phyloP scores from a whole-genome alignment of 2,329 filamentous ascomycete genomes.

The Phaeosphaeria sp. region DNA sequence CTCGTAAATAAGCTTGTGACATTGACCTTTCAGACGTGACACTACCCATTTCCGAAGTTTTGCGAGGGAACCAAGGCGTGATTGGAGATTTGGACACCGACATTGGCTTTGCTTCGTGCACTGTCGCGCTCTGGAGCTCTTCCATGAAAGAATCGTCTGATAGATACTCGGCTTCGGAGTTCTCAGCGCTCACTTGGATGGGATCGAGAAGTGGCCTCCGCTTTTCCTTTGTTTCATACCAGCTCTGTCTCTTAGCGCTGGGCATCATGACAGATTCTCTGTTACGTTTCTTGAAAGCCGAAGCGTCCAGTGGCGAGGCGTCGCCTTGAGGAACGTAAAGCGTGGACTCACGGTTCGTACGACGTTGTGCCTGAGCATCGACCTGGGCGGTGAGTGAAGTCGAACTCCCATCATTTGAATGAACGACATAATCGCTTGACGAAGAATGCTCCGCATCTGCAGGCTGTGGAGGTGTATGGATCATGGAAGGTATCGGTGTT shows the following conservation, averaged over 20 bases:
- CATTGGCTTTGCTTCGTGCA: conserved; percentile 83
- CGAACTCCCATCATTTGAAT: conserved; percentile 17
- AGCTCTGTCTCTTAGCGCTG: conserved; percentile 29
- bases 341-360: conserved; percentile 42
- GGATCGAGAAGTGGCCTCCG: conserved; percentile 50
- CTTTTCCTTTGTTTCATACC: conserved; percentile 44
- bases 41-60: conserved; percentile 29
- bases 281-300: conserved; percentile 28
- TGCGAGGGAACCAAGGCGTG: conserved; percentile 64
- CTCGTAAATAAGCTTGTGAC: conserved; percentile 45
- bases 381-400: conserved; percentile 23
- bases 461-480: conserved; percentile 10
- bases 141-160: conserved; percentile 87
- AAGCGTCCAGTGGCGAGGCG: conserved; percentile 18
- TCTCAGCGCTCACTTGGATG: conserved; percentile 45
- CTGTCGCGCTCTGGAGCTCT: conserved; percentile 79
- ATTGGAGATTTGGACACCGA: conserved; percentile 78
- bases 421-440: conserved; percentile 11
- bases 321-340: conserved; percentile 35
- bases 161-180: conserved; percentile 57
- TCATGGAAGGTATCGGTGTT: conserved; percentile 30
- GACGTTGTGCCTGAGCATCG: conserved; percentile 22
- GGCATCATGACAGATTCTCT: conserved; percentile 39
- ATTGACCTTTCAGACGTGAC: conserved; percentile 37
- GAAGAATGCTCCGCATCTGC: conserved; percentile 11